Base-by-base conservation (phyloP, 192 early-diverging fungal species). In the Paraglomus occultum region DNA sequence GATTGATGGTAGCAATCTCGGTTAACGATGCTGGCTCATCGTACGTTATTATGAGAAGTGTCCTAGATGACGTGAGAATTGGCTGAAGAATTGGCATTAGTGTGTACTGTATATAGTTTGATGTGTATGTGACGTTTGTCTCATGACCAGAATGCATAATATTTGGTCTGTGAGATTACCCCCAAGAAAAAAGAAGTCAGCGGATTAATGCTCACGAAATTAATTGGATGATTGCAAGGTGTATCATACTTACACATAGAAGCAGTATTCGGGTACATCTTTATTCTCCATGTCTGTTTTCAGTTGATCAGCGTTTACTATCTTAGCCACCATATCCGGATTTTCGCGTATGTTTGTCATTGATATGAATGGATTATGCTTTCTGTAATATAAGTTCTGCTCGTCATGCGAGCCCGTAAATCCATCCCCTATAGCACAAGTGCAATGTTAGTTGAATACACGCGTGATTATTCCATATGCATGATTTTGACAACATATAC, bases 351-450 rank as follows among this genome's bases (percentile, higher is more conserved):
- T 86, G 47, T 73, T 74, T 52, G 67, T 79, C 67, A 85, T 84
- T 31, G 77, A 80, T 48, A 88, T 81, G 71, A 92, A 90, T 8
- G 90, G 90, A 72, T 89, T 89, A 76, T 92, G 90, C 72, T 91
- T 92, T 61, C 90, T 77, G 61, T 73, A 68, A 76, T 88, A 87
- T 12, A 81, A 47, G 39, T 77, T 69, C 43, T 65, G 54, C 20
- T 17, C 60, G 50, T 75, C 48, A 17, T 5, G 11, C 39, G 15
- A 23, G n/a, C 11, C 64, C 9, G 8, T 38, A 43, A 60, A 70
- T 60, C 58, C 58, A 39, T 42, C 11, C 8, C 58, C 39, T 60
- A 12, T 60, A 43, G 44, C 6, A 8, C 40, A 43, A 39, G 43
- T 38, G 14, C 52, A 39, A 54, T 68, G 22, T 61, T 42, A 40